phyloP scores from a whole-genome alignment of 768 basidiomycete genomes.

The Leccinum broughii region DNA sequence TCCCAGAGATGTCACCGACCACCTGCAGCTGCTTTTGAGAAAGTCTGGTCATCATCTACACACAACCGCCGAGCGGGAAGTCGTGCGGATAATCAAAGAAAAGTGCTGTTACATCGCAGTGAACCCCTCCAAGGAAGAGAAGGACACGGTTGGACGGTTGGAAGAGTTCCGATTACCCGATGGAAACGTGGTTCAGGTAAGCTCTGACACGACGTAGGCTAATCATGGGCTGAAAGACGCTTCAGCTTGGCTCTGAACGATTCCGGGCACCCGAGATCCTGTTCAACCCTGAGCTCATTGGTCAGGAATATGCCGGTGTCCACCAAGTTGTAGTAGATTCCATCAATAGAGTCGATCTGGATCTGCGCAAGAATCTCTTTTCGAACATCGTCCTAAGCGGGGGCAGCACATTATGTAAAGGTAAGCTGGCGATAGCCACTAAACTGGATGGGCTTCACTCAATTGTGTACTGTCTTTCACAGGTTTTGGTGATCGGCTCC shows the following conservation, averaged over 20 bases:
- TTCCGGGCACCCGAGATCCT: slow-evolving; percentile 97
- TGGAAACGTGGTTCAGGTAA: slow-evolving; percentile 88
- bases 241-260: slow-evolving; percentile 88
- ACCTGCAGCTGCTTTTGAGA: slow-evolving; percentile 89
- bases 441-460: slow-evolving; percentile 21
- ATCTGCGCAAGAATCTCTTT: slow-evolving; percentile 92
- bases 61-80: slow-evolving; percentile 95
- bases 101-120: slow-evolving; percentile 95
- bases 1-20: slow-evolving; percentile 90
- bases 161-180: slow-evolving; percentile 96
- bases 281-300: slow-evolving; percentile 96
- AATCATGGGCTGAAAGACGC: slow-evolving; percentile 13
- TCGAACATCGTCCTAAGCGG: slow-evolving; percentile 97
- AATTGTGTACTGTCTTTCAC: slow-evolving; percentile 2
- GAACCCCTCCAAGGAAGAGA: slow-evolving; percentile 94
- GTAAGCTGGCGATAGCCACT: slow-evolving; percentile 41
- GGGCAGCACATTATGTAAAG: slow-evolving; percentile 93
- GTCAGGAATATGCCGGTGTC: slow-evolving; percentile 94
- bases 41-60: slow-evolving; percentile 95
- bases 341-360: slow-evolving; percentile 93
- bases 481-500: slow-evolving; percentile 95
- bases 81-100: slow-evolving; percentile 97
- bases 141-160: slow-evolving; percentile 70
- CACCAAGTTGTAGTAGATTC: slow-evolving; percentile 99
- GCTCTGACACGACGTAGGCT: slow-evolving; percentile 21